Conservation (phyloP, 495 filamentous ascomycete genomes). For the Penicillium riverlandense region DNA sequence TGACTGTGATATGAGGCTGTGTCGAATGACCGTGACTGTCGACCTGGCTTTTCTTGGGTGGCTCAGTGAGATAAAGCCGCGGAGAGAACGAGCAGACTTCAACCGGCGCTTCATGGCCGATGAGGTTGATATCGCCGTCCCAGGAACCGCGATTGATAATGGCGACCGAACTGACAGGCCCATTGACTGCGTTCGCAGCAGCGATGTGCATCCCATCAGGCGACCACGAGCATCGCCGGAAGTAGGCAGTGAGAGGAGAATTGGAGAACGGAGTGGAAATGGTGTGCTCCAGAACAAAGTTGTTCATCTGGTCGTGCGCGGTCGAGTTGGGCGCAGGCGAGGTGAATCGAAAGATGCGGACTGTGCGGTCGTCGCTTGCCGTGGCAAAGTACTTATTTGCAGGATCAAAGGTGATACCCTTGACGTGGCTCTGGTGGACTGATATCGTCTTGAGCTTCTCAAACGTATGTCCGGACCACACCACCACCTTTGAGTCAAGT, state of each 20-base stretch:
- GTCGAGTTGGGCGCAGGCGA: constrained; percentile 88
- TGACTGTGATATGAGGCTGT: constrained; percentile 71
- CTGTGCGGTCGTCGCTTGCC: constrained; percentile 90
- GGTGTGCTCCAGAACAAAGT: constrained; percentile 84
- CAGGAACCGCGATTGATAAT: constrained; percentile 88
- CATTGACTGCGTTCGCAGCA: constrained; percentile 93
- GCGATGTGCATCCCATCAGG: constrained; percentile 97
- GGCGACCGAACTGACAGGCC: constrained; percentile 91
- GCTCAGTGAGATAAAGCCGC: constrained; percentile 73
- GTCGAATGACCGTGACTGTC: constrained; percentile 31
- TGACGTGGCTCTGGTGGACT: constrained; percentile 93
- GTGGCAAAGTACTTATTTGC: constrained; percentile 99
- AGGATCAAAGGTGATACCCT: constrained; percentile 96
- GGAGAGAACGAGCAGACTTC: constrained; percentile 98
- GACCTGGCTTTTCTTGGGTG: constrained; percentile 35
- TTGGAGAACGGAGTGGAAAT: constrained; percentile 78
- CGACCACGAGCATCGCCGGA: constrained; percentile 92
- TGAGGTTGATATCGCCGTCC: constrained; percentile 95
- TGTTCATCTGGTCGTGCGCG: constrained; percentile 87
- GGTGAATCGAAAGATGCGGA: constrained; percentile 94
- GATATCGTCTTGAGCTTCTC: constrained; percentile 92
- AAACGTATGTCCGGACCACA: constrained; percentile 96
- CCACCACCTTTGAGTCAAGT: constrained; percentile 93
- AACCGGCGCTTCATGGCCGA: constrained; percentile 93
- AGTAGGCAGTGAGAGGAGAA: constrained; percentile 93